Conservation (phyloP, 2,329 filamentous ascomycete species). For the Gremmenia infestans region DNA sequence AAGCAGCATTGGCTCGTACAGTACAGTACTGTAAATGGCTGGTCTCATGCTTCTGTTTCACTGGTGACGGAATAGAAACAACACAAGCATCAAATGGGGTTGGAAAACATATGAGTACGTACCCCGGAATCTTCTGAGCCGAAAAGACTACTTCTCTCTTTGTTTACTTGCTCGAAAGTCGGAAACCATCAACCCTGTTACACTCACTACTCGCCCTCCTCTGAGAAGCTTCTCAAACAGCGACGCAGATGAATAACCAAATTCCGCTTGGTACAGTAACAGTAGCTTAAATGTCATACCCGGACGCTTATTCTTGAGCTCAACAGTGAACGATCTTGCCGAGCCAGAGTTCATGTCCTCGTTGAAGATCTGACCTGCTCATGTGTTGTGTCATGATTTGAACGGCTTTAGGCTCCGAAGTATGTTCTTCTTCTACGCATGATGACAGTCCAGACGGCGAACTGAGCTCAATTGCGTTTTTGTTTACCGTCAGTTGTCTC, state of each 20-base stretch:
- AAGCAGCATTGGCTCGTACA: not conserved
- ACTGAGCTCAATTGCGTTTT: not conserved
- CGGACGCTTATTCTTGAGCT: not conserved
- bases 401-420: conserved; percentile 13
- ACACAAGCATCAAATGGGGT: not conserved
- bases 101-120: not conserved
- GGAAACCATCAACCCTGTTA: not conserved
- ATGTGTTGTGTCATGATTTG: conserved; percentile 14
- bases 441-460: conserved; percentile 9
- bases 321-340: not conserved
- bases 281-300: not conserved
- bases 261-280: not conserved
- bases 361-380: not conserved
- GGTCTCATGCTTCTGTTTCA: not conserved
- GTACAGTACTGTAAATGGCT: not conserved
- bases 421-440: conserved; percentile 14
- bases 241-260: not conserved
- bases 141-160: not conserved
- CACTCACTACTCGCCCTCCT: not conserved
- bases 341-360: conserved; percentile 3
- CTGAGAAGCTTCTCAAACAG: not conserved
- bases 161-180: not conserved
- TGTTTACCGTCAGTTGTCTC: conserved; percentile 1
- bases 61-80: not conserved
- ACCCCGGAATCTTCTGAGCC: not conserved